Base-by-base conservation (phyloP, 139 green algal genomes). In the Chlorella sp. region DNA sequence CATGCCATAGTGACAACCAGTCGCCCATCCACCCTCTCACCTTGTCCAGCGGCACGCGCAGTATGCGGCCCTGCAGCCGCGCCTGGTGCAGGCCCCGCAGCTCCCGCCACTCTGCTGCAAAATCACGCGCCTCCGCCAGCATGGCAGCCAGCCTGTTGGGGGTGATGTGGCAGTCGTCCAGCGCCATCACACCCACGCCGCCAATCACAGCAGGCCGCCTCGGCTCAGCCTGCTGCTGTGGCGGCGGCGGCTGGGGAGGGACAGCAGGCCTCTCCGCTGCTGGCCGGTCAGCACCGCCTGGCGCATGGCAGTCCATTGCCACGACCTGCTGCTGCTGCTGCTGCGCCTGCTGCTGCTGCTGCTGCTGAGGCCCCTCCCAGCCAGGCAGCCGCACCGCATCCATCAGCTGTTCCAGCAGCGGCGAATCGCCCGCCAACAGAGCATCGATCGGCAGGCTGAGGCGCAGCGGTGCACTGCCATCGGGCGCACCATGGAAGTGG, bases 81-180 rank as follows among this genome's bases (percentile, higher is more conserved):
- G 86, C 88, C 48, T 89, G 81, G 3, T 88, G 86, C 22, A 95
- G 76, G 24, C 89, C 82, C 1, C 91, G 86, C 83, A 96, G 89
- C 92, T 97, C 93, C 16, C 41, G 38, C 94, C 94, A 97, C 73
- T 96, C 94, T 1, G 88, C 73, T 5, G 93, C 94, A 89, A 97
- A 97, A 1, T 87, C 76, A 0, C 64, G 48, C 1, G 91, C 93
- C 41, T 91, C 88, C 20, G 73, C 75, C 82, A 96, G 69, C 48
- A 91, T 88, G 76, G 89, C 84, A 28, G 70, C 56, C 82, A 97
- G 77, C 64, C 28, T 32, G 41, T 14, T 34, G 0, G 38, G 19
- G 1, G 48, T 41, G 14, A 85, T 28, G 4, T 32, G 43, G 46
- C 38, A n/a, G n/a, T n/a, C 11, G n/a, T 85, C 43, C 46, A 90